Base-by-base conservation (phyloP, 176 grass and related monocot species). In the Tillandsia fasciculata region DNA sequence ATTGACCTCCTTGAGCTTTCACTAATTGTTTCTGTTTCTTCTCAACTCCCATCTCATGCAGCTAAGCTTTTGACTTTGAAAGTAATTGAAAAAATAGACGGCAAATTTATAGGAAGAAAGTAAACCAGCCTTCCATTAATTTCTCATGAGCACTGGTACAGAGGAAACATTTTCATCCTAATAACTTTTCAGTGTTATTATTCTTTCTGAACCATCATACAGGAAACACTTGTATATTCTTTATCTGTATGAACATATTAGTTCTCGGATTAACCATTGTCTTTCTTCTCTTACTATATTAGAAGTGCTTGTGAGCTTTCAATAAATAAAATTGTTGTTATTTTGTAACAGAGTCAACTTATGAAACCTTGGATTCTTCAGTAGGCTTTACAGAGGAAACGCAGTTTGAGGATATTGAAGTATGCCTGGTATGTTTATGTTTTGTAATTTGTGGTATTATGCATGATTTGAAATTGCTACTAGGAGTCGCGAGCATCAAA, bases 341-440 rank as follows among this genome's bases (percentile, higher is more conserved):
- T 51, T 64, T 71, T 79, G 50, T 75, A 70, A 71, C 63, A 87
- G 81, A 76, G 63, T 71, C 70, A 51, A 61, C 49, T 1, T 11
- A 57, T 67, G 78, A 65, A 69, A 68, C 65, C 58, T 74, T 17
- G 23, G 63, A 77, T 70, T 50, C 33, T 49, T 82, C 70, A 18
- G 68, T 27, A n/a, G 27, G 14, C 15, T 52, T 68, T 64, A 67
- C 68, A 68, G 70, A 53, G 11, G 89, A 87, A 79, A 83, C 50
- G 26, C 53, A 74, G 26, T 63, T 81, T 54, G 94, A 92, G 83
- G 86, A 92, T 92, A 47, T 97, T 82, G 94, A 92, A 72, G 82
- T 20, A 73, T 92, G 86, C 50, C 75, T 97, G 89, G 94, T 97
- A 87, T 51, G 69, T 51, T 9, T 70, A 11, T 63, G 22, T 72